These are phyloP conservation scores for Globisporangium heterothallicum DNA, from an alignment of 352 stramenopile genomes.

Conservation along the genomic window DNA sequence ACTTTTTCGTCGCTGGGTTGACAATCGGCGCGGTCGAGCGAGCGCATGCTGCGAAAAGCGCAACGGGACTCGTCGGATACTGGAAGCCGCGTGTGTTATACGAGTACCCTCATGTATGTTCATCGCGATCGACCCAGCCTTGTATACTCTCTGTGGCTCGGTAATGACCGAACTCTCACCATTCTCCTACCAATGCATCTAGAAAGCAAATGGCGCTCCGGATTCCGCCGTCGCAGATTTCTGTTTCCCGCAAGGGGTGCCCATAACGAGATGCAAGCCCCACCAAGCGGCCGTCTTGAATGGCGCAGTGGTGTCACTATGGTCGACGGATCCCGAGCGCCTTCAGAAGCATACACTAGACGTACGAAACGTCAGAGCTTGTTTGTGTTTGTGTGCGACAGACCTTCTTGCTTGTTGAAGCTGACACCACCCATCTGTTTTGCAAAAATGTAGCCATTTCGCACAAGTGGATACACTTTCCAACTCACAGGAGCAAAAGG, in stretches of 20 bases:
- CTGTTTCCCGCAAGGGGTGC: slow-evolving; percentile 74
- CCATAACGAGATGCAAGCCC: slow-evolving; percentile 46
- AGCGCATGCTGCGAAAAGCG: slow-evolving; percentile 18
- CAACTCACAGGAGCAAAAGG: slow-evolving; percentile 80
- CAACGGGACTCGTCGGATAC: slow-evolving; percentile 32
- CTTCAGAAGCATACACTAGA: slow-evolving; percentile 64
- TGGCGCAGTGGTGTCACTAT: slow-evolving; percentile 57
- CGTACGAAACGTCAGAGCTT: slow-evolving; percentile 16
- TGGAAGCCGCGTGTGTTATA: slow-evolving; percentile 76
- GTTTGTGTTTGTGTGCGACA: too few relatives aligned
- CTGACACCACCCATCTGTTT: neutral
- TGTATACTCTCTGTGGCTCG: slow-evolving; percentile 5
- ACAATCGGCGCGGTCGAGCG: slow-evolving; percentile 27
- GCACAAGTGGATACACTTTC: slow-evolving; percentile 74
- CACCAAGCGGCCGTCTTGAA: slow-evolving; percentile 43
- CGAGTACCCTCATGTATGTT: slow-evolving; percentile 52
- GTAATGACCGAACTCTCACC: slow-evolving; percentile 1
- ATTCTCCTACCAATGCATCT: neutral
- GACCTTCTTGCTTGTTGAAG: neutral
- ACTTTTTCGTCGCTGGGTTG: slow-evolving; percentile 70
- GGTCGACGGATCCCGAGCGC: slow-evolving; percentile 56
- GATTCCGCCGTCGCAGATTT: slow-evolving; percentile 68
- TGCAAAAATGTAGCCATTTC: slow-evolving; percentile 27
- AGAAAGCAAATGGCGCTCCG: slow-evolving; percentile 27
- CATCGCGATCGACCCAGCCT: neutral